Percentiles rank a stretch among this genome's conserved stretches.
phyloP scores from a whole-genome alignment of 805 yeast genomes.

The Kodamaea neixiangensis region DNA sequence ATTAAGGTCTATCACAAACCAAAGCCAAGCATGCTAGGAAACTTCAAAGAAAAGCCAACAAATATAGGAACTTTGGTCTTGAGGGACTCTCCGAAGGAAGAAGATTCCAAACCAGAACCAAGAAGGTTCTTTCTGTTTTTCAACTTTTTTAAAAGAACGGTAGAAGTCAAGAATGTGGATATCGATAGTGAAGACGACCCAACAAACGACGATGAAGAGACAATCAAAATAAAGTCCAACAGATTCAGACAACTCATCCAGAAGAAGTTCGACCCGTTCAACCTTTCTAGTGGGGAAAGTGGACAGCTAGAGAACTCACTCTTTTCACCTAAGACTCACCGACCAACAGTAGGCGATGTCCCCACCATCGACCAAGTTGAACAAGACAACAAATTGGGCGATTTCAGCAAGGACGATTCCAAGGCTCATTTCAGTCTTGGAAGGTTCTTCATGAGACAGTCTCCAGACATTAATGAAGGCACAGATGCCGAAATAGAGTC shows the following conservation, averaged over 20 bases:
- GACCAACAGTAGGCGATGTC: conserved; percentile 22
- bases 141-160: conserved; percentile 6
- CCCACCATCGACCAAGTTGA: conserved; percentile 20
- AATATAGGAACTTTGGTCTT: conserved; percentile 14
- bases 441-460: background rate
- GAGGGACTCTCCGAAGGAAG: background rate
- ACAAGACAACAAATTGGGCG: background rate
- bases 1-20: no score
- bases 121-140: conserved; percentile 3
- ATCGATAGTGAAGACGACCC: no score
- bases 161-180: conserved; percentile 11
- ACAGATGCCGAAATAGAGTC: background rate
- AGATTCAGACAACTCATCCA: background rate
- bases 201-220: background rate
- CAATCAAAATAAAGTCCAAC: background rate
- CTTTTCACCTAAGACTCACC: conserved; percentile 29
- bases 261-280: background rate
- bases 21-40: background rate
- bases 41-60: conserved; percentile 13
- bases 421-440: conserved; percentile 6
- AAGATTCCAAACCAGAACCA: background rate
- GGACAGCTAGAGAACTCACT: conserved; percentile 22
- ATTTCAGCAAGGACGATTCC: background rate
- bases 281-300: conserved; percentile 1
- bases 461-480: background rate